Base-by-base conservation (phyloP, 2,329 filamentous ascomycete genomes). In the Fusarium sp. region DNA sequence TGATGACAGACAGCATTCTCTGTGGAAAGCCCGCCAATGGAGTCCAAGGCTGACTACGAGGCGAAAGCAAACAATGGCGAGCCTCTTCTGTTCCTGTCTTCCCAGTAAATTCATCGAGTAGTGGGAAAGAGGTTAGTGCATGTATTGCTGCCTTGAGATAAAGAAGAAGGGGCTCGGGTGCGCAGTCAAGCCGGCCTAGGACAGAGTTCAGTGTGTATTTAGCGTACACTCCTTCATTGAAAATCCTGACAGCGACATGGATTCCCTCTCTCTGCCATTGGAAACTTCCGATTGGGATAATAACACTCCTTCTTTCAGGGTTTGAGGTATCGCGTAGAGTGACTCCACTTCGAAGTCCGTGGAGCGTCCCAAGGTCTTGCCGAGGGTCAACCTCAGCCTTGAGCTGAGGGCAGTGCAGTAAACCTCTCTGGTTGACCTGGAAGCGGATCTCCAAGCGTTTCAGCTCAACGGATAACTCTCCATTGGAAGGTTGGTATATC, bases 71-170 rank as follows among this genome's bases (percentile, higher is more conserved):
- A 35, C 83, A 85, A 5, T 84, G 79, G 0, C 90, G 66, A 0
- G 89, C 86, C 78, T 92, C 90, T 75, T 93, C 91, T 0, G 85
- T 87, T 0, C 91, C 91, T 0, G 90, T 92, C 0, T 85, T 83
- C 0, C 84, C 81, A 0, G 90, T 92, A 0, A 93, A 82, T 0
- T 83, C 80, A 75, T 93, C 91, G 0, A 88, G 86, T 0, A 92
- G 41, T 0, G 86, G 74, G 38, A 87, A 89, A 0, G 90, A 91
- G 0, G 91, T 93, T 9, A 86, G 80, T 0, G 90, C 91, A 75
- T 93, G 91, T 2, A 90, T 78, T 8, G 86, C 79, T 0, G 90
- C 90, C 73, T 90, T 92, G 3, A 82, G 82, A 63, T 90, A 91
- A 0, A 90, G 80, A 1, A 90, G 79, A 0, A 78, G 77, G 0